Percentiles rank a stretch among this genome's conserved stretches.
These are phyloP conservation scores for Monosporascus sp. DNA, from an alignment of 2,329 filamentous ascomycete species.

Conservation along the genomic window DNA sequence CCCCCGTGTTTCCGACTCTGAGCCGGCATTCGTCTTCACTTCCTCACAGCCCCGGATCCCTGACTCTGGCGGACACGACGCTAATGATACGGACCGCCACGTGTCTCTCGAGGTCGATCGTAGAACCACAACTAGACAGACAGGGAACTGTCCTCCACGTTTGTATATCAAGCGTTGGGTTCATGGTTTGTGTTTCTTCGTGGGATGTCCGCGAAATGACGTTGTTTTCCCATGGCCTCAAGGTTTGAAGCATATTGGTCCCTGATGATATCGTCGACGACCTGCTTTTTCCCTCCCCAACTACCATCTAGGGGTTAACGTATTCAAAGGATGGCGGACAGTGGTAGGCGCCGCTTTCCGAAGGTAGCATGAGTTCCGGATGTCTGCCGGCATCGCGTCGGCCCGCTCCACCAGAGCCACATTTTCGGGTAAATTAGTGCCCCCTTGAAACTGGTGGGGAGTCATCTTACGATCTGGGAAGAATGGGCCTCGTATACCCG, in stretches of 20 bases:
- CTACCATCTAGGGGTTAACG: no score
- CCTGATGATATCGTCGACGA: no score
- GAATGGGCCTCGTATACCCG: background rate
- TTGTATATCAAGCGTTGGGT: slow-evolving; percentile 4
- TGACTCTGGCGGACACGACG: background rate
- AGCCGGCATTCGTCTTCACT: background rate
- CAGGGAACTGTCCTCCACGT: background rate
- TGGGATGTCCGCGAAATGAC: background rate
- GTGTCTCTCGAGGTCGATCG: background rate
- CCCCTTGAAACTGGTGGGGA: background rate
- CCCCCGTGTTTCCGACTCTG: no score
- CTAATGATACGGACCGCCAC: background rate
- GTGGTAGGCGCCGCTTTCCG: no score
- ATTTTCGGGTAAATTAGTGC: no score
- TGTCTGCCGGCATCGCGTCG: no score
- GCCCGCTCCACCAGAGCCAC: no score
- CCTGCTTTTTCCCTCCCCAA: no score
- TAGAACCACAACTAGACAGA: background rate
- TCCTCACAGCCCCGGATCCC: background rate
- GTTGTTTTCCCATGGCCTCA: slow-evolving; percentile 6
- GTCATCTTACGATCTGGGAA: background rate
- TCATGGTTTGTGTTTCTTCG: slow-evolving; percentile 4
- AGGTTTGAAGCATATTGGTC: background rate
- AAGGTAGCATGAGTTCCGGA: no score
- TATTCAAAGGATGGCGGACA: no score